These are phyloP conservation scores for Ophiostoma montium DNA, from an alignment of 2,329 filamentous ascomycete genomes.

Conservation along the genomic window DNA sequence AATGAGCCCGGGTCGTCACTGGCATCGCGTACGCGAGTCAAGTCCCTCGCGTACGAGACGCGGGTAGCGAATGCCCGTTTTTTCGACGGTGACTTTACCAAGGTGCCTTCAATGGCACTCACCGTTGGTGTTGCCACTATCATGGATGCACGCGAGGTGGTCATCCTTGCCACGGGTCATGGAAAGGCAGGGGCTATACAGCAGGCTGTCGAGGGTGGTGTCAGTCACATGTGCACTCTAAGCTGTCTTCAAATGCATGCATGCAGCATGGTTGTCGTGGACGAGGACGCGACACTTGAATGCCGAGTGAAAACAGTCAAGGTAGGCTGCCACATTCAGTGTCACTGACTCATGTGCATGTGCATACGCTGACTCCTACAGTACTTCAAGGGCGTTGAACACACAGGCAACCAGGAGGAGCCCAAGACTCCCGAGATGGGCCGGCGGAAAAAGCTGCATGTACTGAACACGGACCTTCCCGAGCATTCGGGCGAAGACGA, in stretches of 20 bases:
- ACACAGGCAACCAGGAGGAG: background rate
- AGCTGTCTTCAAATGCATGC: constrained; percentile 59
- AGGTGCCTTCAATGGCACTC: constrained; percentile 56
- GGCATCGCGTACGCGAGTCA: constrained; percentile 54
- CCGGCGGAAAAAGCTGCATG: background rate
- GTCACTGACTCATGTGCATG: no score
- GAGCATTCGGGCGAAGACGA: background rate
- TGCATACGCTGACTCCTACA: no score
- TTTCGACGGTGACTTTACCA: constrained; percentile 47
- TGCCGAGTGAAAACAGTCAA: constrained; percentile 49
- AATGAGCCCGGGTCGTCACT: constrained; percentile 66
- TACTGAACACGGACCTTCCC: background rate
- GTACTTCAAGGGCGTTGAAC: constrained; percentile 47
- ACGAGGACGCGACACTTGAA: constrained; percentile 54
- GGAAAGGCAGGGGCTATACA: constrained; percentile 58
- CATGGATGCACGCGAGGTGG: constrained; percentile 58
- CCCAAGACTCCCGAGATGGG: background rate
- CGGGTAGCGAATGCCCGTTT: constrained; percentile 63
- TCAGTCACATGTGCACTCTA: constrained; percentile 71
- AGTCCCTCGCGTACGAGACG: constrained; percentile 67
- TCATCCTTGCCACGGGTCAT: constrained; percentile 58
- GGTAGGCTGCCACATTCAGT: background rate
- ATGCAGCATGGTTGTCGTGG: constrained; percentile 57
- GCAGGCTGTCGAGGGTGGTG: constrained; percentile 55
- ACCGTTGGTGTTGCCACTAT: constrained; percentile 42